phyloP scores from a whole-genome alignment of 495 filamentous ascomycete species.

The Pseudotulostoma volvatum region DNA sequence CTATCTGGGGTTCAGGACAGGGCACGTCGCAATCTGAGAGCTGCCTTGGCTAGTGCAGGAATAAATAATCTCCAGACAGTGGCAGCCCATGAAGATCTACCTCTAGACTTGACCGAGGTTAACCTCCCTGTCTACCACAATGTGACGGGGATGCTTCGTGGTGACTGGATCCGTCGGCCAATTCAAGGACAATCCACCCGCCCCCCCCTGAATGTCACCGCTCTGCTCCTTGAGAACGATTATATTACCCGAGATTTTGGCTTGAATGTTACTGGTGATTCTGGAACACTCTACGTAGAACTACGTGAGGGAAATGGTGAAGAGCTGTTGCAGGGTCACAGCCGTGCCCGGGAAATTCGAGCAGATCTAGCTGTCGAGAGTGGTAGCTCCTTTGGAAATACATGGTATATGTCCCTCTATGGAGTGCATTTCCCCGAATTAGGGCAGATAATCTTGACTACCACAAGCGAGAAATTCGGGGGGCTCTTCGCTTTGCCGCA shows the following conservation, averaged over 20 bases:
- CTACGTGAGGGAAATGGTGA: constrained; percentile 22
- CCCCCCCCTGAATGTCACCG: constrained; percentile 34
- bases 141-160: constrained; percentile 57
- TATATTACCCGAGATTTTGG: constrained; percentile 42
- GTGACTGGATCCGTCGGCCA: constrained; percentile 53
- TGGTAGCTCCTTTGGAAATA: constrained; percentile 45
- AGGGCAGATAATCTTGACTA: constrained; percentile 64
- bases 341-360: constrained; percentile 40
- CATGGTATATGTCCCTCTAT: constrained; percentile 57
- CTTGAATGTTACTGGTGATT: constrained; percentile 49
- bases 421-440: constrained; percentile 69
- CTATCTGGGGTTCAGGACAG: constrained; percentile 38
- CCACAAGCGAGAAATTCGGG: constrained; percentile 80
- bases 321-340: constrained; percentile 16
- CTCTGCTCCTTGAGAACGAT: constrained; percentile 29
- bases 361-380: constrained; percentile 56
- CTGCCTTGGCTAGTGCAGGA: constrained; percentile 24
- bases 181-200: constrained; percentile 15
- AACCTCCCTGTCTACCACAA: constrained; percentile 55
- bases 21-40: constrained; percentile 34
- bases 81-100: constrained; percentile 22
- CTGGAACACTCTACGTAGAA: constrained; percentile 29
- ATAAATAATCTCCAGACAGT: constrained; percentile 21
- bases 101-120: constrained; percentile 25
- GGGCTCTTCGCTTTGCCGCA: constrained; percentile 83